Percentiles rank a stretch among this genome's conserved stretches.
Evolutionary conservation across 805 yeast species (phyloP).

Genomic region (Yarrowia keelungensis): DNA sequence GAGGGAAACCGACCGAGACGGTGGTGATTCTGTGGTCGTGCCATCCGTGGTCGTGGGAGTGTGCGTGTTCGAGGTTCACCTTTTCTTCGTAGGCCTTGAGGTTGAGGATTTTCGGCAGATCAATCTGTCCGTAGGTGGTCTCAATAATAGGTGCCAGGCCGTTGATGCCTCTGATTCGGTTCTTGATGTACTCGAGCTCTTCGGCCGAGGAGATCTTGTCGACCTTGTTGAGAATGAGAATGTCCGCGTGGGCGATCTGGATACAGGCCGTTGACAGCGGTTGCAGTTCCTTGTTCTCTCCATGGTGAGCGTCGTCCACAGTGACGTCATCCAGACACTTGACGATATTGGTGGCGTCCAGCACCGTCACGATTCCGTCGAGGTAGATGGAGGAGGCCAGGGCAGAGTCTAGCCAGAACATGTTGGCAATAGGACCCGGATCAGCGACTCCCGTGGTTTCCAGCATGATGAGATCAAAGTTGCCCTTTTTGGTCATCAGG

Average conservation of each 20-base stretch:
- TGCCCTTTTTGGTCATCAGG: slow-evolving; percentile 71
- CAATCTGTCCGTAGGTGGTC: slow-evolving; percentile 77
- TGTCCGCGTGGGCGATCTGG: slow-evolving; percentile 91
- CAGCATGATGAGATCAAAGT: slow-evolving; percentile 86
- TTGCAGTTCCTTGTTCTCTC: slow-evolving; percentile 53
- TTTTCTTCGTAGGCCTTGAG: slow-evolving; percentile 73
- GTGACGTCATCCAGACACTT: slow-evolving; percentile 68
- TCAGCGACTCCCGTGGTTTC: slow-evolving; percentile 98
- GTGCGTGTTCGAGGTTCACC: slow-evolving; percentile 42
- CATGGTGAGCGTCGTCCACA: slow-evolving; percentile 51
- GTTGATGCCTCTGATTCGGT: slow-evolving; percentile 64
- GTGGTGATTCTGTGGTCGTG: slow-evolving; percentile 58
- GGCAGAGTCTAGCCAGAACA: slow-evolving; percentile 98
- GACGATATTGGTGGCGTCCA: slow-evolving; percentile 59
- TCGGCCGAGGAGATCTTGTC: slow-evolving; percentile 56
- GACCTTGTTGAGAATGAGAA: slow-evolving; percentile 75
- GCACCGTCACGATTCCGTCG: slow-evolving; percentile 84
- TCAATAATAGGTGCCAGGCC: slow-evolving; percentile 68
- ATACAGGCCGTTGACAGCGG: slow-evolving; percentile 80
- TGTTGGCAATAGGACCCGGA: slow-evolving; percentile 94
- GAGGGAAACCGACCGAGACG: slow-evolving; percentile 56
- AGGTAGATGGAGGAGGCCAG: slow-evolving; percentile 81
- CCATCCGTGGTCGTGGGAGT: slow-evolving; percentile 42
- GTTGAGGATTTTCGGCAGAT: slow-evolving; percentile 70
- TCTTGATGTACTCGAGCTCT: slow-evolving; percentile 49